Base-by-base conservation (phyloP, 768 basidiomycete species). In the Cystofilobasidium bisporidii region DNA sequence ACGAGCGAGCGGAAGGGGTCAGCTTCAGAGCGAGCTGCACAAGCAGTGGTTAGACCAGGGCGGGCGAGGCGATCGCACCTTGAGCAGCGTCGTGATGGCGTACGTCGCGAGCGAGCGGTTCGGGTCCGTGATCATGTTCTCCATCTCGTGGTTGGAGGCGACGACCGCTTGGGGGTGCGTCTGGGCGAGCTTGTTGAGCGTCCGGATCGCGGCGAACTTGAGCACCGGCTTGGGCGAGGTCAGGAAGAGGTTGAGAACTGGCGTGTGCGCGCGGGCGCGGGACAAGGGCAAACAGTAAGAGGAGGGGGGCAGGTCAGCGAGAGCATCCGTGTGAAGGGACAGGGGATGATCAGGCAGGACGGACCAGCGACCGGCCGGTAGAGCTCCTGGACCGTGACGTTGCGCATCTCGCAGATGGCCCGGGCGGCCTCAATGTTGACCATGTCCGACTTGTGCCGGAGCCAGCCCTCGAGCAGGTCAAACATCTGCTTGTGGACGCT, bases 361-460 rank as follows among this genome's bases (percentile, higher is more conserved):
- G 74, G 70, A 91, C 93, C 91, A 63, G 91, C 85, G 69, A 99
- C 91, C 0, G 96, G 83, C 73, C 91, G 87, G 30, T 86, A 85
- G 62, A 98, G 80, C 73, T 98, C 91, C 6, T 83, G 77, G 11
- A 85, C 76, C 32, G 85, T 82, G 33, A 91, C 87, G 69, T 86
- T 85, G 78, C 86, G 88, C 88, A 94, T 89, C 76, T 97, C 94
- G 76, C 93, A 97, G 70, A 99, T 94, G 10, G 86, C 93, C 53
- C 96, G 87, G 4, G 96, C 94, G 26, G 96, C 96, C 77, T 99
- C 96, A 70, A 92, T 89, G 79, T 98, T 98, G 75, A 99, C 96
- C 94, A 97, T 99, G 76, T 99, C 96, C 72, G 91, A 96, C 81
- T 99, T 99, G 79, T 99, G 96, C 67, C 92, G 85, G 69, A 98